These are phyloP conservation scores for Parastagonospora nodorum DNA, from an alignment of 2,329 filamentous ascomycete genomes.

Conservation along the genomic window DNA sequence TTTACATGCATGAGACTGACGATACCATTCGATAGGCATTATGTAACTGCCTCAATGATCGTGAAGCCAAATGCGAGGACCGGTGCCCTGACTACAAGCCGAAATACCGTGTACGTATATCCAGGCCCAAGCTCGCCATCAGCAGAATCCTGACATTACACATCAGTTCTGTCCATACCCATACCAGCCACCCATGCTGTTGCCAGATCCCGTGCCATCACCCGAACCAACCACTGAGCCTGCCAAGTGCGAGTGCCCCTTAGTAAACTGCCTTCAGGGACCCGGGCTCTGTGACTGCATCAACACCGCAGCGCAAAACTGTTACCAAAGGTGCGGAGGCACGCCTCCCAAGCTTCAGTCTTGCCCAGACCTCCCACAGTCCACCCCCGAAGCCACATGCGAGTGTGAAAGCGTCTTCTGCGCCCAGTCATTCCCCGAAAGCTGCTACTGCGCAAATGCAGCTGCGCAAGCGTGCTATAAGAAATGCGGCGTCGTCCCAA, in stretches of 20 bases:
- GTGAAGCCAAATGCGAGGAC: constrained; percentile 28
- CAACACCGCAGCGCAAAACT: constrained; percentile 27
- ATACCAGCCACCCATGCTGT: constrained; percentile 1
- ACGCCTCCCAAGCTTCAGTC: constrained; percentile 13
- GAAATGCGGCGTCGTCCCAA: constrained; percentile 28
- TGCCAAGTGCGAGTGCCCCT: constrained; percentile 22
- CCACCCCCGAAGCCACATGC: constrained; percentile 11
- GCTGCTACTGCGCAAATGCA: constrained; percentile 36
- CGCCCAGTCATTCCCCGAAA: constrained; percentile 28
- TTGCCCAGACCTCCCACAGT: constrained; percentile 10
- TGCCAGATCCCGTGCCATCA: constrained; percentile 1
- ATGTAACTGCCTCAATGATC: constrained; percentile 34
- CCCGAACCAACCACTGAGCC: constrained; percentile 4
- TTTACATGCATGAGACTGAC: neutral
- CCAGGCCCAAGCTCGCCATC: neutral
- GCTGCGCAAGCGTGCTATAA: constrained; percentile 22
- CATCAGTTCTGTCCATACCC: constrained; percentile 16
- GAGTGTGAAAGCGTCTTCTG: constrained; percentile 28
- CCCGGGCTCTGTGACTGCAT: constrained; percentile 36
- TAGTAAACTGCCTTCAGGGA: constrained; percentile 22
- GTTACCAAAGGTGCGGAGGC: constrained; percentile 38
- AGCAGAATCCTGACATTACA: neutral
- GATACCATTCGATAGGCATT: constrained; percentile 17
- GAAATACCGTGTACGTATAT: constrained; percentile 15
- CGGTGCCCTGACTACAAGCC: constrained; percentile 31